A percentile compares a stretch with the other conserved stretches of the same genome.
Evolutionary conservation across 257 asterid genomes (phyloP).

Genomic region (Eustoma russellianum): DNA sequence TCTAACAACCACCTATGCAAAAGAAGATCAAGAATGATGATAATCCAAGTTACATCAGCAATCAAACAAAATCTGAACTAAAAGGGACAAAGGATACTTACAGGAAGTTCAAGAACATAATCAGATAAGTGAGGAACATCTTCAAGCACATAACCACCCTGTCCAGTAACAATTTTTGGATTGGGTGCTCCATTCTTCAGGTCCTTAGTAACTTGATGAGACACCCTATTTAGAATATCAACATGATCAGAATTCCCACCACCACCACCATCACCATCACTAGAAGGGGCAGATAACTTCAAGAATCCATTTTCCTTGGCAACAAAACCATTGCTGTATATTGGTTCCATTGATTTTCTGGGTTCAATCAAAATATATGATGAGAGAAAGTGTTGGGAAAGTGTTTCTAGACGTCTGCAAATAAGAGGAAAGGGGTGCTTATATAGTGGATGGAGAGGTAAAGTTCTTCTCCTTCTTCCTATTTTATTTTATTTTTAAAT

Average conservation of each 20-base stretch:
- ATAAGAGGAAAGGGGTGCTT: too few relatives aligned
- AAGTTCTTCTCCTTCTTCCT: not conserved
- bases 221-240: constrained; percentile 10
- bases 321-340: not conserved
- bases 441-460: too few relatives aligned
- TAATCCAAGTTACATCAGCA: not conserved
- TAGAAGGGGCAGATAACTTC: constrained; percentile 11
- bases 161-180: constrained; percentile 44
- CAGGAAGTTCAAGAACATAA: constrained; percentile 54
- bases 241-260: constrained; percentile 9
- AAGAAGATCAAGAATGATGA: too few relatives aligned
- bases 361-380: not conserved
- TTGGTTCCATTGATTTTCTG: constrained; percentile 13
- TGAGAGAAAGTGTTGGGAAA: not conserved
- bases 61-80: not conserved
- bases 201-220: not conserved
- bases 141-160: constrained; percentile 50
- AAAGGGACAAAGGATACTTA: constrained; percentile 9
- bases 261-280: too few relatives aligned
- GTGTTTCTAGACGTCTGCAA: not conserved
- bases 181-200: constrained; percentile 2
- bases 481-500: too few relatives aligned
- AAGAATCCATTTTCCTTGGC: not conserved
- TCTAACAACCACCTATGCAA: too few relatives aligned
- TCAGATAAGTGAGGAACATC: constrained; percentile 80